phyloP scores from a whole-genome alignment of 2,329 filamentous ascomycete genomes.

The Alternaria triticimaculans region DNA sequence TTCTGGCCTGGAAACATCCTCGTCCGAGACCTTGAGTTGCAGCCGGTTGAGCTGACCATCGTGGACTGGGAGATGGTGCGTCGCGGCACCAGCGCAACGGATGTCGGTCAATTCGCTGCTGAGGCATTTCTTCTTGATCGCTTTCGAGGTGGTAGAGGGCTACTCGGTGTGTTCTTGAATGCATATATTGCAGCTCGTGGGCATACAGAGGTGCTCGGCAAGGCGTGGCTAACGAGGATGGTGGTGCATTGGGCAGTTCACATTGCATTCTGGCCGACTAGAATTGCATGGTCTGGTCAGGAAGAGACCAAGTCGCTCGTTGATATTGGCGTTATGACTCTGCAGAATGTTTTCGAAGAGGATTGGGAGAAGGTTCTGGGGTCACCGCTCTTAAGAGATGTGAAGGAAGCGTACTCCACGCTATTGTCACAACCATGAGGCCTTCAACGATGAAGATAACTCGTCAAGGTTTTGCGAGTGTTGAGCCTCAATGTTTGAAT shows the following conservation, averaged over 20 bases:
- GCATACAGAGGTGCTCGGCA: slow-evolving; percentile 8
- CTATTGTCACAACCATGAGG: neutral
- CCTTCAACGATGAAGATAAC: neutral
- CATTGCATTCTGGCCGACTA: slow-evolving; percentile 45
- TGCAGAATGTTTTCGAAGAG: slow-evolving; percentile 19
- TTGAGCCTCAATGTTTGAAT: neutral
- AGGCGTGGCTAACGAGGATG: slow-evolving; percentile 33
- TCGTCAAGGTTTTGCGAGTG: neutral
- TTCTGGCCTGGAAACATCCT: slow-evolving; percentile 51
- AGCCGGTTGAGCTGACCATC: slow-evolving; percentile 31
- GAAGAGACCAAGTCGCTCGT: slow-evolving; percentile 36
- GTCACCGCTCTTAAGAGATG: slow-evolving; percentile 16
- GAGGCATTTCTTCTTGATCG: slow-evolving; percentile 48
- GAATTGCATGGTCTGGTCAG: slow-evolving; percentile 36
- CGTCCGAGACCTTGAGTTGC: slow-evolving; percentile 11
- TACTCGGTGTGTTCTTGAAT: slow-evolving; percentile 37
- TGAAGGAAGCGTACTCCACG: slow-evolving; percentile 12
- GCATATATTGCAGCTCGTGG: slow-evolving; percentile 25
- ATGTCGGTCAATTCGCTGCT: slow-evolving; percentile 48
- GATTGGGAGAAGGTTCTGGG: slow-evolving; percentile 31
- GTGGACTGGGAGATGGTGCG: slow-evolving; percentile 49
- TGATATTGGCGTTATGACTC: slow-evolving; percentile 24
- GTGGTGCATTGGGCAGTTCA: slow-evolving; percentile 47
- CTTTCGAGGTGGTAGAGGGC: slow-evolving; percentile 37
- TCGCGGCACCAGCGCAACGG: slow-evolving; percentile 44